A percentile compares a stretch with the other conserved stretches of the same genome.
Conservation (phyloP, 1,284 basidiomycete species). For the Puccinia horiana region DNA sequence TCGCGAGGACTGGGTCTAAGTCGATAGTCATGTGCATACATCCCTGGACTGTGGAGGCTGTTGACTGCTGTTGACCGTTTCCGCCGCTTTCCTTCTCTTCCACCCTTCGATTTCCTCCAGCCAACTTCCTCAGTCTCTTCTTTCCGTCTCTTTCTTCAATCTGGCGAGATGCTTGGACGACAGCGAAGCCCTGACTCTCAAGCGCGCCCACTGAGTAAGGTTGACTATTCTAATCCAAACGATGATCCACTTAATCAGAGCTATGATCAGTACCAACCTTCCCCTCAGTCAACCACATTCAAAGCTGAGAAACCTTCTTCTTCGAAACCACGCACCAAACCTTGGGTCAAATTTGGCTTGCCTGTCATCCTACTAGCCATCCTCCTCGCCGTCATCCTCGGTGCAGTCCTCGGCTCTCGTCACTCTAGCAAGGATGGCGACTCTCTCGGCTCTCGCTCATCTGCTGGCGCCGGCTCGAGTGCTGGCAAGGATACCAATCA, state of each 20-base stretch:
- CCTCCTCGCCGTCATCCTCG: constrained; percentile 35
- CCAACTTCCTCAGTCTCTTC: background rate
- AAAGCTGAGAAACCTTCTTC: constrained; percentile 21
- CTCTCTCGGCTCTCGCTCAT: background rate
- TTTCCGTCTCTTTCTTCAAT: background rate
- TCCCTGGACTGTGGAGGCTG: too few relatives aligned
- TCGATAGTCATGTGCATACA: too few relatives aligned
- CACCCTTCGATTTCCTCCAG: background rate
- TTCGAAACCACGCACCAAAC: constrained; percentile 16
- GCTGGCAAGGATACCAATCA: constrained; percentile 37
- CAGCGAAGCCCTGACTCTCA: constrained; percentile 28
- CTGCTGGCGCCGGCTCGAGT: constrained; percentile 28
- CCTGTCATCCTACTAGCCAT: constrained; percentile 24
- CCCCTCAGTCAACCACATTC: background rate
- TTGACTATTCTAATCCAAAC: constrained; percentile 36
- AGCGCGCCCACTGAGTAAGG: constrained; percentile 37
- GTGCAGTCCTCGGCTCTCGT: constrained; percentile 25
- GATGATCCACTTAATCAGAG: constrained; percentile 12
- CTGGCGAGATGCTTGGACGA: constrained; percentile 23
- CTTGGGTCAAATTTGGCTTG: constrained; percentile 42
- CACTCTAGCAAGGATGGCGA: background rate
- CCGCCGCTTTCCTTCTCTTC: background rate
- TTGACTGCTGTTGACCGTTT: background rate
- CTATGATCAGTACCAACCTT: constrained; percentile 1
- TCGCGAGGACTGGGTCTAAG: too few relatives aligned